These are phyloP conservation scores for Coffea eugenioides DNA, from an alignment of 257 asterid genomes.

Conservation along the genomic window DNA sequence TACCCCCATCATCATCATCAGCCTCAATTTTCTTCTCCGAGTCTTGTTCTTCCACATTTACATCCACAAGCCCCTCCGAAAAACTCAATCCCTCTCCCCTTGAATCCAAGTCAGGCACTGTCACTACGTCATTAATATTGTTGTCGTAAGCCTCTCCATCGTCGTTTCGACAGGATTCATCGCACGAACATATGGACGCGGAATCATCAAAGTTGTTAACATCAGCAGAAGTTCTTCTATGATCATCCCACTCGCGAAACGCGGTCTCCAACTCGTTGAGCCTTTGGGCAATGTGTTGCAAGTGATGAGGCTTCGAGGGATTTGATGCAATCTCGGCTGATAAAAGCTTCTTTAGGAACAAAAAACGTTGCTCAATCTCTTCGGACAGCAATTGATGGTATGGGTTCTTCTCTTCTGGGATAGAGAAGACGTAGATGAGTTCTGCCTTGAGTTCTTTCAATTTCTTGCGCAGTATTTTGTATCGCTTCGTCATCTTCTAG, in stretches of 20 bases:
- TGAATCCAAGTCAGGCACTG: not conserved
- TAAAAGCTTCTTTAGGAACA: constrained; percentile 2
- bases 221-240: not conserved
- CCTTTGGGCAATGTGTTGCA: constrained; percentile 1
- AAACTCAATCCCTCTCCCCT: not conserved
- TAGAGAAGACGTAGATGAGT: not conserved
- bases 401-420: not conserved
- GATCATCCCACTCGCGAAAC: constrained; percentile 11
- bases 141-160: not conserved
- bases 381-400: not conserved
- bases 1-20: no score
- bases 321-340: constrained; percentile 3
- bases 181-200: not conserved
- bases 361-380: not conserved
- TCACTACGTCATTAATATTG: no score
- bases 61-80: constrained; percentile 5
- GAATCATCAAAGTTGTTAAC: not conserved
- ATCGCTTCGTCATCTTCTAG: constrained; percentile 5
- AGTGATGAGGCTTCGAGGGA: not conserved
- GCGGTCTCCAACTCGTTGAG: not conserved
- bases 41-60: not conserved
- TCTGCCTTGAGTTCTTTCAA: constrained; percentile 5
- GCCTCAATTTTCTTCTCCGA: not conserved
- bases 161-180: not conserved
- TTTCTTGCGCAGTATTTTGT: constrained; percentile 12